Conservation (phyloP, 768 basidiomycete genomes). For the Mycena kentingensis region DNA sequence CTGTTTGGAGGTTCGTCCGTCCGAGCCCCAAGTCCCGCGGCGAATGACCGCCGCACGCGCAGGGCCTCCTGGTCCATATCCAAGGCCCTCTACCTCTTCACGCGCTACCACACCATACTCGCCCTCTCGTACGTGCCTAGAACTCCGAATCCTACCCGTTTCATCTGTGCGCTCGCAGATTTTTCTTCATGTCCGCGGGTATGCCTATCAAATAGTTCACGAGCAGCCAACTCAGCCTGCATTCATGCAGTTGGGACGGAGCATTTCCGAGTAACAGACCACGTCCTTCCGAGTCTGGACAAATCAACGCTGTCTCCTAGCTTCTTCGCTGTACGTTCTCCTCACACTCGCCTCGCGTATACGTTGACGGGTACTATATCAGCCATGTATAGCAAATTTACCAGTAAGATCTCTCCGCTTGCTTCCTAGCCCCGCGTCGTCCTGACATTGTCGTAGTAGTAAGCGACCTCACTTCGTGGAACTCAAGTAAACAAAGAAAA, state of each 20-base stretch:
- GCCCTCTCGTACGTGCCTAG: constrained; percentile 1
- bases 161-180: constrained; percentile 1
- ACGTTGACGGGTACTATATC: no score
- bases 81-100: constrained; percentile 7
- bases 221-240: background rate
- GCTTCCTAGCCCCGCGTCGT: background rate
- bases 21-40: background rate
- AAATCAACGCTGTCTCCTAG: no score
- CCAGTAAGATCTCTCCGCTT: constrained; percentile 1
- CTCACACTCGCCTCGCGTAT: no score
- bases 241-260: constrained; percentile 7
- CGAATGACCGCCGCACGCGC: background rate
- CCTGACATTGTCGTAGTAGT: constrained; percentile 1
- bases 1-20: constrained; percentile 1
- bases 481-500: no score
- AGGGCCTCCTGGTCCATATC: constrained; percentile 10
- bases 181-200: constrained; percentile 12
- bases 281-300: no score
- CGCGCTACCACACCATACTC: constrained; percentile 9
- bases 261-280: constrained; percentile 5
- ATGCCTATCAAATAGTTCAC: background rate
- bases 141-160: background rate
- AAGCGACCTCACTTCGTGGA: no score
- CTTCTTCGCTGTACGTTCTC: no score
- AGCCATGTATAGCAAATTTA: constrained; percentile 9